Conservation (phyloP, 2,329 filamentous ascomycete genomes). For the Alternaria arborescens region DNA sequence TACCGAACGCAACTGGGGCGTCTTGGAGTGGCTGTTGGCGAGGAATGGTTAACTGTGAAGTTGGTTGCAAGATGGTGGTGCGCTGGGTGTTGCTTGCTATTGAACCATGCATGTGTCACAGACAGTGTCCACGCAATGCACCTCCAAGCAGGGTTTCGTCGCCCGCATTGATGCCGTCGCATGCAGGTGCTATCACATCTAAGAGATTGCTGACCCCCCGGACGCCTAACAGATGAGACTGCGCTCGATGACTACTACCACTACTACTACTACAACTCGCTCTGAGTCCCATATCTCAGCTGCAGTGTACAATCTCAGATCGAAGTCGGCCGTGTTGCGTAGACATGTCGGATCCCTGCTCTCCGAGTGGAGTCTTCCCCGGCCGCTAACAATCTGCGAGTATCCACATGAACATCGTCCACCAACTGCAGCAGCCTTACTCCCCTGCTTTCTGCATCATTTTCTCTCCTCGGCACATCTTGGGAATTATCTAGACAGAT, state of each 20-base stretch:
- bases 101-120: slow-evolving; percentile 1
- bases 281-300: not conserved
- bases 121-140: slow-evolving; percentile 9
- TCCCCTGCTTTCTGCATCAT: slow-evolving; percentile 13
- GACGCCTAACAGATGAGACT: slow-evolving; percentile 8
- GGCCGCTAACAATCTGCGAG: slow-evolving; percentile 22
- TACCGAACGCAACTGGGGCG: not conserved
- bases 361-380: slow-evolving; percentile 21
- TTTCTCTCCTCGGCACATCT: slow-evolving; percentile 3
- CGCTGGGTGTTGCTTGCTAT: slow-evolving; percentile 2
- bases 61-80: not conserved
- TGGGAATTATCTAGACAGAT: not conserved
- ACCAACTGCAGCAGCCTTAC: slow-evolving; percentile 22
- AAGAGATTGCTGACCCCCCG: not conserved
- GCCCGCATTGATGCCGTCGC: slow-evolving; percentile 9
- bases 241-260: not conserved
- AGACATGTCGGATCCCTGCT: slow-evolving; percentile 10
- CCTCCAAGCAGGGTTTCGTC: slow-evolving; percentile 5
- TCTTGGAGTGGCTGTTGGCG: not conserved
- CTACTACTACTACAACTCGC: not conserved
- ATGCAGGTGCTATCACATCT: slow-evolving; percentile 11
- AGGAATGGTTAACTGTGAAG: not conserved
- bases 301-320: not conserved
- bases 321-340: not conserved
- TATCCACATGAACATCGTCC: slow-evolving; percentile 6